Evolutionary conservation across 2,329 filamentous ascomycete genomes (phyloP), one percentile per base, ranked within the genome.

Genomic region (Penicillium sp.): DNA sequence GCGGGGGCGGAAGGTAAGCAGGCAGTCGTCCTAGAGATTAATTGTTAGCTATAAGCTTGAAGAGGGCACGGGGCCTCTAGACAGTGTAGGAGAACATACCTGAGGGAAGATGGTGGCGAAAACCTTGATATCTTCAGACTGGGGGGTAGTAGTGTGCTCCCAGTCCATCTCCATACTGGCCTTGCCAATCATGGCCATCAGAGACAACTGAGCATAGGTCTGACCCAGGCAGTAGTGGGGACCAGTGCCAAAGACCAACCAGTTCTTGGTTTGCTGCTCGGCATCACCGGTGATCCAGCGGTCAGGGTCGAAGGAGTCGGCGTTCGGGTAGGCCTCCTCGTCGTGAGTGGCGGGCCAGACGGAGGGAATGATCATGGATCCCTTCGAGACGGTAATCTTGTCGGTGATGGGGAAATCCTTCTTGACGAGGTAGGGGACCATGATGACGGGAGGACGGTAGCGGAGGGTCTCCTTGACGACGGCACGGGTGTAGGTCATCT

Each of bases 21-120:
- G 88, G 79, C 91, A 95, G 74, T 95, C 89, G 74, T 96, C 91
- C 90, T 94, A 65, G 25, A 4, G 63, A 74, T 68, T 52, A 14
- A 22, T 35, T n/a, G 57, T 73, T 63, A 68, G 67, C 56, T 60
- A 38, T 38, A 12, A 57, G 50, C 61, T 42, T 57, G 41, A 25
- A 14, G 6, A 22, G 4, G 50, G 11, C 22, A 12, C 34, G 25
- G 14, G 5, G 3, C 1, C 31, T 31, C 31, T 8, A 12, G 28
- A 6, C 8, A 14, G 7, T 11, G 5, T 38, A 2, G n/a, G 34
- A 22, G 28, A 35, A 56, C 57, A 65, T 60, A 96, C 93, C 90
- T 90, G 90, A 58, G 95, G 95, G 84, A 99, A 99, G 69, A 99
- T 96, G 31, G 92, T 97, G 42, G 95, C 95, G 80, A 98, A 99